These are phyloP conservation scores for Aspergillus pseudotamarii DNA, from an alignment of 2,329 filamentous ascomycete genomes.

Conservation along the genomic window DNA sequence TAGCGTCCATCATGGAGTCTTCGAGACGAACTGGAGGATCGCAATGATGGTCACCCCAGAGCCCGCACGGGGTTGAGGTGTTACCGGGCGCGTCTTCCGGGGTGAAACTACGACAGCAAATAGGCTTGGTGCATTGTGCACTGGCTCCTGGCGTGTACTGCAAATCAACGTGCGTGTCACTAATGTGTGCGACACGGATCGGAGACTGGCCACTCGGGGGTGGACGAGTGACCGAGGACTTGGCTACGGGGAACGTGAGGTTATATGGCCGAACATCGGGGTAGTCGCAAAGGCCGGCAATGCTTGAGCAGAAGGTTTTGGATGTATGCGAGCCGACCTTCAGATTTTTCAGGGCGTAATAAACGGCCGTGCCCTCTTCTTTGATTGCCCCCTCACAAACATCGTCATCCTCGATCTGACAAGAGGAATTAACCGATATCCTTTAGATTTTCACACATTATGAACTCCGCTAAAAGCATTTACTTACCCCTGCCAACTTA, in stretches of 20 bases:
- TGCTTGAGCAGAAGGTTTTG: constrained; percentile 54
- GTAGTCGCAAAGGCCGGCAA: constrained; percentile 58
- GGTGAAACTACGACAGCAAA: constrained; percentile 61
- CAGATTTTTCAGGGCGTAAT: constrained; percentile 53
- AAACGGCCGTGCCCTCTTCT: constrained; percentile 58
- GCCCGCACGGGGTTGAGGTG: constrained; percentile 54
- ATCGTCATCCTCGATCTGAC: constrained; percentile 55
- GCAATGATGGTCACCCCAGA: constrained; percentile 57
- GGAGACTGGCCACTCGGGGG: constrained; percentile 52
- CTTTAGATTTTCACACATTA: background rate
- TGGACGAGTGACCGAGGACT: constrained; percentile 42
- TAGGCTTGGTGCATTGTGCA: constrained; percentile 60
- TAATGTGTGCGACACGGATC: constrained; percentile 61
- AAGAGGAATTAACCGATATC: background rate
- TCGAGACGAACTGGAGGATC: constrained; percentile 57
- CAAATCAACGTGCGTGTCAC: constrained; percentile 62
- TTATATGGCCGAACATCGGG: constrained; percentile 49
- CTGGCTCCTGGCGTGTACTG: constrained; percentile 58
- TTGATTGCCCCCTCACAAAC: constrained; percentile 58
- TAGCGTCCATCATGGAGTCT: constrained; percentile 53
- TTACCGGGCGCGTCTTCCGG: constrained; percentile 52
- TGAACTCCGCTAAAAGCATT: background rate
- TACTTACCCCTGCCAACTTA: constrained; percentile 36
- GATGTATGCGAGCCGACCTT: constrained; percentile 54
- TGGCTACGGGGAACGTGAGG: constrained; percentile 49